Evolutionary conservation across 192 early-diverging fungal genomes (phyloP).

Genomic region (Linnemannia zychae): DNA sequence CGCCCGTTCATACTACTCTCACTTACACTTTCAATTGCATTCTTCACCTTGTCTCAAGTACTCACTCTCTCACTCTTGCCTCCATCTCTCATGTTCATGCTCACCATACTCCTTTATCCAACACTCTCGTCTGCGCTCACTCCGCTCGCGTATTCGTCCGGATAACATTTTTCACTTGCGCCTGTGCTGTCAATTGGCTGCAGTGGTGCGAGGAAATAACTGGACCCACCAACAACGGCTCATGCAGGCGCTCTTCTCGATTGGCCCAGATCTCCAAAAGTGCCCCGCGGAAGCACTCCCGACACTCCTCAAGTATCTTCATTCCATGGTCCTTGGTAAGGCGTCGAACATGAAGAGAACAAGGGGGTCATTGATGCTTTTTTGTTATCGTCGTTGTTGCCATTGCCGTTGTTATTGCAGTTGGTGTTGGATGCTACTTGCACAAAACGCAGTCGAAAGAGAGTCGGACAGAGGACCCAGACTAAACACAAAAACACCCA

Average conservation of each 20-base stretch:
- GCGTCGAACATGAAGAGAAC: background rate
- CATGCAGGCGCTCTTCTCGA: conserved; percentile 47
- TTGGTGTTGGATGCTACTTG: background rate
- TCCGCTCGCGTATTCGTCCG: background rate
- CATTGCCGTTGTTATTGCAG: background rate
- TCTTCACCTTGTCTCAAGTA: background rate
- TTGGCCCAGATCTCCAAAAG: conserved; percentile 36
- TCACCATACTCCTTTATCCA: too few relatives aligned
- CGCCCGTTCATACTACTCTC: background rate
- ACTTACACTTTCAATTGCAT: background rate
- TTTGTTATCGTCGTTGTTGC: too few relatives aligned
- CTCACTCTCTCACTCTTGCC: background rate
- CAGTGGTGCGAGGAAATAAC: conserved; percentile 25
- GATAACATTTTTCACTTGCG: background rate
- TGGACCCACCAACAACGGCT: conserved; percentile 51
- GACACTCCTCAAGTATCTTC: conserved; percentile 20
- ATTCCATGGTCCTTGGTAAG: conserved; percentile 50
- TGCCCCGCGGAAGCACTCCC: conserved; percentile 31
- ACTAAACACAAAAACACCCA: background rate
- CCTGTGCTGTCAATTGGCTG: background rate
- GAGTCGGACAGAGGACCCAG: background rate
- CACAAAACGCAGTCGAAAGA: background rate
- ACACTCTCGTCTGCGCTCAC: too few relatives aligned
- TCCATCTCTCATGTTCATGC: background rate
- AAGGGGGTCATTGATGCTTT: background rate